Evolutionary conservation across 2,329 filamentous ascomycete species (phyloP), one percentile per base, ranked within the genome.

Genomic region (Arthrobotrys iridis): DNA sequence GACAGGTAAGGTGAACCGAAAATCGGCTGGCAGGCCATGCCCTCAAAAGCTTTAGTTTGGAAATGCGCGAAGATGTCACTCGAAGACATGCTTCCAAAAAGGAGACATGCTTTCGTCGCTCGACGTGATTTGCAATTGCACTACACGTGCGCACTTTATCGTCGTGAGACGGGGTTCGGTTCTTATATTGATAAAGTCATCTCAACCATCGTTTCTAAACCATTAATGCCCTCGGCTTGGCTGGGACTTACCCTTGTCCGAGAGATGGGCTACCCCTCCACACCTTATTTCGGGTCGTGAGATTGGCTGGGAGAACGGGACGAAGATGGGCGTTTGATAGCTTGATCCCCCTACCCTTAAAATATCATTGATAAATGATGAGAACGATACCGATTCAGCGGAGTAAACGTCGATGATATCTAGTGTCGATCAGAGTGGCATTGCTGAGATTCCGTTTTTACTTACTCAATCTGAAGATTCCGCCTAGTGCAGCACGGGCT

Each of bases 211-310:
- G 35, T 24, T 26, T 30, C 30, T 57, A 30, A 15, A 35, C 26
- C 33, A 28, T 20, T 41, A 13, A 28, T 52, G 48, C 41, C 50
- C 50, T 28, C 45, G n/a, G 18, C 26, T 52, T 20, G 46, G 46
- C 35, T 55, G 50, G 50, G 50, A 30, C 18, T 24, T 7, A 55
- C 55, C 70, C 70, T 55, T 74, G 70, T 63, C 33, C 18, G 40
- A 43, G 30, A n/a, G 24, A 55, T 26, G 40, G 30, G 45, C 33
- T 45, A 52, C 64, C 64, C 68, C 60, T 74, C 68, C 68, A 66
- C 68, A 66, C 70, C 45, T 72, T 74, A 67, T 48, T 74, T 74
- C 35, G 13, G 40, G 40, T 41, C 35, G 40, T 20, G 5, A 40
- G 55, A 66, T 63, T 67, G 70, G 70, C 22, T 58, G 48, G 40